Evolutionary conservation across 768 basidiomycete genomes (phyloP), one percentile per base, ranked within the genome.

Genomic region (Mycena albidolilacea): DNA sequence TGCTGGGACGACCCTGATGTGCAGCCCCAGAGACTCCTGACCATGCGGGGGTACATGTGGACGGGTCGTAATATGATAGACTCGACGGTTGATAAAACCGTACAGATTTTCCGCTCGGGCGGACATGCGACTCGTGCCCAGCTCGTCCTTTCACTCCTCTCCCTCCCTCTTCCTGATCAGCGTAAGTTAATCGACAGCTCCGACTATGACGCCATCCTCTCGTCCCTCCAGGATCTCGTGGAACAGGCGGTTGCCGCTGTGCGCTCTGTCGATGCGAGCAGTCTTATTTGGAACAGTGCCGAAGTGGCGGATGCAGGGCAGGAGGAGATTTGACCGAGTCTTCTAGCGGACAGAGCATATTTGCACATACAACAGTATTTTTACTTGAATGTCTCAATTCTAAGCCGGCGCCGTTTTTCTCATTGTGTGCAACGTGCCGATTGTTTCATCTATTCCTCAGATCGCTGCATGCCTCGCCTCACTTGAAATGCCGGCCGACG

Each of bases 201-300:
- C 37, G 23, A 69, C 57, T 48, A 71, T 21, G 54, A 59, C 39
- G 21, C n/a, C n/a, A 35, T 70, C 21, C 52, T 70, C 35, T 50
- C 52, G 50, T 70, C 69, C 23, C 69, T 70, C 52, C 3, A 44
- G 54, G 54, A 35, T 21, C 50, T 70, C n/a, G 69, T 70, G 52
- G 30, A 64, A 55, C 1, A 67, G 66, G 57, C 57, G 66, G 30
- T 30, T 30, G 30, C 30, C 4, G 30, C 30, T 30, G 30, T 30
- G 30, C 30, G 30, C 30, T 30, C 30, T 30, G 30, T 30, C 30
- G 30, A 30, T 30, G 30, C 30, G 30, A 30, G 30, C 30, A 30
- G 30, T 30, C 30, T 30, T 30, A 30, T 30, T 30, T 30, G 30
- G 30, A 30, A 30, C 30, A 30, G 30, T 30, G 30, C 30, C 4